These are phyloP conservation scores for Tetrapisispora nanseiensis DNA, from an alignment of 805 yeast species.

Conservation along the genomic window DNA sequence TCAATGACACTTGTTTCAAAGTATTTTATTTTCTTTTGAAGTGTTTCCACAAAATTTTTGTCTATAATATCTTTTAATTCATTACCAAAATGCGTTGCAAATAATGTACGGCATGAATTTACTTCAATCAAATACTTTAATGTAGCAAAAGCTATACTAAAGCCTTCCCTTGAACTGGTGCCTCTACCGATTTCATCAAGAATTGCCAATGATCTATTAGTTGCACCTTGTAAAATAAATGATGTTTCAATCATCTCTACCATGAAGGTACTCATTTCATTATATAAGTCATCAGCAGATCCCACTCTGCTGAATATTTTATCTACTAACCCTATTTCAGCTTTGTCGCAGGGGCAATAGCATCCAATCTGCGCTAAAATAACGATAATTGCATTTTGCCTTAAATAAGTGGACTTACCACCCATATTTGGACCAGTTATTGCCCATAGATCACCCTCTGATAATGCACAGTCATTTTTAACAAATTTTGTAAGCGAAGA, in stretches of 20 bases:
- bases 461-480: conserved; percentile 25
- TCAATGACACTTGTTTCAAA: conserved; percentile 22
- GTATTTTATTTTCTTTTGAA: conserved; percentile 12
- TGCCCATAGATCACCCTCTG: conserved; percentile 36
- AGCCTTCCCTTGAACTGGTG: conserved; percentile 75
- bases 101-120: conserved; percentile 63
- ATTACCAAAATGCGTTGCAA: conserved; percentile 79
- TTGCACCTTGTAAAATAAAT: conserved; percentile 54
- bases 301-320: conserved; percentile 72
- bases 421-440: conserved; percentile 92
- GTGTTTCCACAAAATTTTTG: conserved; percentile 18
- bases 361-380: conserved; percentile 69
- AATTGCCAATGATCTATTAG: conserved; percentile 59
- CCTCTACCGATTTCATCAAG: conserved; percentile 89
- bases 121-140: conserved; percentile 42
- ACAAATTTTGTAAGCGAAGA: conserved; percentile 32
- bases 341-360: conserved; percentile 56
- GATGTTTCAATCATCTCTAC: conserved; percentile 86
- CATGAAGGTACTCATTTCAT: conserved; percentile 85
- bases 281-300: conserved; percentile 71
- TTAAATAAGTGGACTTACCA: conserved; percentile 66
- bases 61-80: conserved; percentile 39
- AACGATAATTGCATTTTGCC: conserved; percentile 61
- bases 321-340: conserved; percentile 65
- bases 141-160: conserved; percentile 76